Conservation (phyloP, 176 grass and related monocot species). For the Rhynchospora breviuscula region DNA sequence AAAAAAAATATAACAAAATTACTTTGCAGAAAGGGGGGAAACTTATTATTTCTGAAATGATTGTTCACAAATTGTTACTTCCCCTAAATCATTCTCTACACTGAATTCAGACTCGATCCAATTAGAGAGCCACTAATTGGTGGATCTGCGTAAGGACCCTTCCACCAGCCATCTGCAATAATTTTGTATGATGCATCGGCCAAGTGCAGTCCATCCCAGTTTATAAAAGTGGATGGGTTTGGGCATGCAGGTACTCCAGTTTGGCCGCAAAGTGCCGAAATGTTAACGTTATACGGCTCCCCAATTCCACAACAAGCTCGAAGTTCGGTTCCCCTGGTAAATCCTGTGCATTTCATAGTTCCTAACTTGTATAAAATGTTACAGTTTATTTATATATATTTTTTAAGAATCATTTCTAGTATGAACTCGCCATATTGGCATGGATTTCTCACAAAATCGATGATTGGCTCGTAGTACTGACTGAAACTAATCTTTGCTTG, state of each 20-base stretch:
- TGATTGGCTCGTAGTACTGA: slow-evolving; percentile 24
- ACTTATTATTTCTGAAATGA: no score
- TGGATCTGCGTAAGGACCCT: slow-evolving; percentile 15
- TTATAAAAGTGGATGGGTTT: slow-evolving; percentile 16
- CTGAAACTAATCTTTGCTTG: slow-evolving; percentile 16
- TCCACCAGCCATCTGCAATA: slow-evolving; percentile 38
- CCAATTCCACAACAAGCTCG: slow-evolving; percentile 18
- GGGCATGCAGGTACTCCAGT: slow-evolving; percentile 17
- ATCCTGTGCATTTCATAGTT: neutral
- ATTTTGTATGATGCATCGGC: slow-evolving; percentile 25
- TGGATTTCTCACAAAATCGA: no score
- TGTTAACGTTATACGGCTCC: slow-evolving; percentile 29
- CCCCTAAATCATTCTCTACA: no score
- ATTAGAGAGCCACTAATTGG: neutral
- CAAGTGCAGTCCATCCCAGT: slow-evolving; percentile 52
- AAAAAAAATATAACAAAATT: no score
- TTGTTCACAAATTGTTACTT: no score
- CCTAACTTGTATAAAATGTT: neutral
- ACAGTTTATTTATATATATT: neutral
- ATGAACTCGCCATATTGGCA: no score
- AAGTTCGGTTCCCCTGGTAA: slow-evolving; percentile 4
- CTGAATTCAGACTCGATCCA: neutral
- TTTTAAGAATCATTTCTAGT: no score
- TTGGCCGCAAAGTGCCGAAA: slow-evolving; percentile 15
- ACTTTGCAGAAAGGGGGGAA: no score